Evolutionary conservation across 495 filamentous ascomycete species (phyloP), one percentile per base, ranked within the genome.

Genomic region (Podospora sp.): DNA sequence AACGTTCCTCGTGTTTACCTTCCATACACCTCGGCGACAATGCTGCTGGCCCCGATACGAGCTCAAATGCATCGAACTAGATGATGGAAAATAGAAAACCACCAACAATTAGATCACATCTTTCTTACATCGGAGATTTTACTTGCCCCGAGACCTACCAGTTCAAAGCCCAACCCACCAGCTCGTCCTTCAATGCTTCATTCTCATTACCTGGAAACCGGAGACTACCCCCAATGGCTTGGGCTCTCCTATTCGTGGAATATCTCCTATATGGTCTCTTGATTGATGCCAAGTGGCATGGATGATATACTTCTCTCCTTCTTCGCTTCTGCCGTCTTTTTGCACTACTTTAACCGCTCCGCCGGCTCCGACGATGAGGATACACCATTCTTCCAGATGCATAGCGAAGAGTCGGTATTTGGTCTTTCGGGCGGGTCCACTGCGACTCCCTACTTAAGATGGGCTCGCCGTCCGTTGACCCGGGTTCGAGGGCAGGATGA

Each of bases 211-310:
- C 40, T 6, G 40, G 40, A 46, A 46, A 46, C 40, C 14, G 12
- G 40, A 14, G 11, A 46, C 40, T 46, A 46, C 12, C 40, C 29
- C 8, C 40, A 6, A 46, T 12, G 11, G 40, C 14, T 46, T 46
- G 40, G 14, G 5, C 2, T 46, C 61, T 65, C 63, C 22, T 40
- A 65, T 65, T 65, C 52, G 63, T 65, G 63, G 63, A 65, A 56
- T 25, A 50, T 65, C 35, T 27, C 29, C 33, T 20, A 33, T 29
- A 24, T 18, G 52, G 6, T 36, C 27, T 27, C 29, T 56, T 65
- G 26, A 46, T 65, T 65, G 52, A 58, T 26, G 52, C 52, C 51
- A 65, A 57, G 63, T 50, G 52, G 52, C 29, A 46, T 57, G 33
- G 36, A 65, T 57, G 3, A 55, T 25, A 26, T 55, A 51, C 7